A percentile compares a stretch with the other conserved stretches of the same genome.
Evolutionary conservation across 345 rosid species (phyloP).

Genomic region (Aquilaria sinensis): DNA sequence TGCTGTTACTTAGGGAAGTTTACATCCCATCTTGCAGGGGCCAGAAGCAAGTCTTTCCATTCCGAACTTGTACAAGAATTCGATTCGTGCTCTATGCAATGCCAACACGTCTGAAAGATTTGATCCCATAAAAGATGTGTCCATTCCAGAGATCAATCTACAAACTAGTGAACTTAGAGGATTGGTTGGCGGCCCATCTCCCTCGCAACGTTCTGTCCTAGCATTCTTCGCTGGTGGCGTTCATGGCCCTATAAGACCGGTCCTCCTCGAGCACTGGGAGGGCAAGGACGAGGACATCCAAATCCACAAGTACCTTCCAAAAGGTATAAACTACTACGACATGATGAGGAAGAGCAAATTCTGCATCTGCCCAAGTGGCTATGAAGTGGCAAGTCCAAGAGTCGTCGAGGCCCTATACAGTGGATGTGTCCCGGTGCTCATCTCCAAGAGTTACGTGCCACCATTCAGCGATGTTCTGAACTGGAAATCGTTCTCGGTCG

Average conservation of each 20-base stretch:
- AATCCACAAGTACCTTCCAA: conserved; percentile 70
- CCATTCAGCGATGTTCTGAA: conserved; percentile 84
- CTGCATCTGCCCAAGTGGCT: conserved; percentile 91
- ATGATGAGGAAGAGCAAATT: conserved; percentile 77
- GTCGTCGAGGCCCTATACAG: conserved; percentile 81
- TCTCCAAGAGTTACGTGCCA: conserved; percentile 75
- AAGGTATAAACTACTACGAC: conserved; percentile 54
- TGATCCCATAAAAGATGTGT: conserved; percentile 69
- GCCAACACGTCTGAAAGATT: conserved; percentile 89
- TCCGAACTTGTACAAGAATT: conserved; percentile 47
- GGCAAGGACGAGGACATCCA: conserved; percentile 56
- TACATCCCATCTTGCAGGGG: conserved; percentile 25
- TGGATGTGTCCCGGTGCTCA: conserved; percentile 81
- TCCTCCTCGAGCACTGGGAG: conserved; percentile 87
- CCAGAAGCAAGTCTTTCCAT: conserved; percentile 55
- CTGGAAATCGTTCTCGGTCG: conserved; percentile 74
- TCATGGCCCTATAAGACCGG: conserved; percentile 87
- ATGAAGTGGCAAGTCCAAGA: conserved; percentile 90
- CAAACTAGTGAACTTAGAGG: conserved; percentile 46
- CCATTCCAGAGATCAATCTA: conserved; percentile 83
- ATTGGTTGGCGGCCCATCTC: conserved; percentile 69
- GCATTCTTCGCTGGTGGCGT: conserved; percentile 95
- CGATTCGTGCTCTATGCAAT: conserved; percentile 83
- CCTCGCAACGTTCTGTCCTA: conserved; percentile 62
- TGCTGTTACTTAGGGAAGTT: too few species aligned